Percentiles rank a stretch among this genome's conserved stretches.
Evolutionary conservation across 805 yeast genomes (phyloP).

Genomic region (Ogataea methylovora): DNA sequence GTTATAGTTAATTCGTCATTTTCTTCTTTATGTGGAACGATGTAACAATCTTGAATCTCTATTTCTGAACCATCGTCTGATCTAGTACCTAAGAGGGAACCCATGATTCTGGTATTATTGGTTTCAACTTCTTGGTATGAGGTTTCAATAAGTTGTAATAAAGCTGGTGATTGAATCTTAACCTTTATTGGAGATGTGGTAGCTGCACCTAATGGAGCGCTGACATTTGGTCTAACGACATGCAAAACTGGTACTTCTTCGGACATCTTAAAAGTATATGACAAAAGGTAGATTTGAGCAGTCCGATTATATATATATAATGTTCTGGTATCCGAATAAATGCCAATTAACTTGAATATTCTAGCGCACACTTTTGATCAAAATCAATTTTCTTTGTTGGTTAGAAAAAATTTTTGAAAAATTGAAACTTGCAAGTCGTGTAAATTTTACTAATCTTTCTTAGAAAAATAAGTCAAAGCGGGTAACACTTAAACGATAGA

Average conservation of each 20-base stretch:
- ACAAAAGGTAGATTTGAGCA: too few species aligned
- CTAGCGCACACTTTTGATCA: too few species aligned
- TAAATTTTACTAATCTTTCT: too few species aligned
- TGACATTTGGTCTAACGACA: constrained; percentile 40
- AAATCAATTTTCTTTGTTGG: too few species aligned
- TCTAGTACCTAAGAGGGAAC: constrained; percentile 74
- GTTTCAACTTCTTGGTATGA: constrained; percentile 43
- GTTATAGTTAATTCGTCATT: constrained; percentile 74
- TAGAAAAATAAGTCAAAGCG: too few species aligned
- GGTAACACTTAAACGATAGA: too few species aligned
- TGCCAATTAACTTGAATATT: too few species aligned
- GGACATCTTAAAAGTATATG: too few species aligned
- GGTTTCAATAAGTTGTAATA: constrained; percentile 71
- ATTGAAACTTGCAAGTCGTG: too few species aligned
- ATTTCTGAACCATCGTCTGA: constrained; percentile 77
- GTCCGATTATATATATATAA: too few species aligned
- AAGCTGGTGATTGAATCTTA: constrained; percentile 59
- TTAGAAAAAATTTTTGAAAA: too few species aligned
- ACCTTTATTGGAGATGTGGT: constrained; percentile 41
- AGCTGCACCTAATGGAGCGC: constrained; percentile 25
- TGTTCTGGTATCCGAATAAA: too few species aligned
- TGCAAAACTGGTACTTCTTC: constrained; percentile 23
- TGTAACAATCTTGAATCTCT: constrained; percentile 67
- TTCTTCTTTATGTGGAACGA: constrained; percentile 73
- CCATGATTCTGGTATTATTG: constrained; percentile 61